Evolutionary conservation across 208 protist genomes (phyloP).

Genomic region (Acanthamoeba comandoni): DNA sequence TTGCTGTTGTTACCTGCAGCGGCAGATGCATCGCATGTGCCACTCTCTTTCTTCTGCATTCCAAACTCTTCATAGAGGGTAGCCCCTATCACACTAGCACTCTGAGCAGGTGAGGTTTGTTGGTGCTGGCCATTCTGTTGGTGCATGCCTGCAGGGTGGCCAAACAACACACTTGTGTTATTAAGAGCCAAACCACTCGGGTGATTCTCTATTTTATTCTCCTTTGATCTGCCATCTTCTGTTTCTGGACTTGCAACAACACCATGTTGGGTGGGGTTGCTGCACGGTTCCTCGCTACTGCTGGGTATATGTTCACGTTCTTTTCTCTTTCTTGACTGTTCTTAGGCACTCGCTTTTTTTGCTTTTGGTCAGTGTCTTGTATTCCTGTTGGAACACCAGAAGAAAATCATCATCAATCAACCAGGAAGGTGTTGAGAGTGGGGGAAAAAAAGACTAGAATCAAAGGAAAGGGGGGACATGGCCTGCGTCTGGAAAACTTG

Average conservation of each 20-base stretch:
- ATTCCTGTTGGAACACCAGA: background rate
- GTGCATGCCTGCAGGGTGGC: background rate
- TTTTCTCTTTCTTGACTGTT: background rate
- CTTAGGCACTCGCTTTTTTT: background rate
- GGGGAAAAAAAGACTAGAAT: background rate
- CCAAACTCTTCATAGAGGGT: too few species aligned
- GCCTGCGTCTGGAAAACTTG: slow-evolving; percentile 48
- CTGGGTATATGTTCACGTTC: background rate
- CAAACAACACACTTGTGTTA: too few species aligned
- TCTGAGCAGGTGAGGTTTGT: background rate
- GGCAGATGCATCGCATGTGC: background rate
- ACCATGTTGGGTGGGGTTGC: background rate
- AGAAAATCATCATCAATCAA: background rate
- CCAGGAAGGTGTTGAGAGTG: background rate
- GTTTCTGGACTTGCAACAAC: too few species aligned
- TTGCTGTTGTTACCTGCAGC: background rate
- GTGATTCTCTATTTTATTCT: too few species aligned
- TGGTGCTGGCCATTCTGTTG: background rate
- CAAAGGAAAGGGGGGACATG: background rate
- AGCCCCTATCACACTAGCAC: background rate
- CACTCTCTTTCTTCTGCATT: too few species aligned
- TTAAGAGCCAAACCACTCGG: background rate
- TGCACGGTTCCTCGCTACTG: background rate
- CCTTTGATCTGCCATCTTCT: too few species aligned
- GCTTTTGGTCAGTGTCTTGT: background rate